These are phyloP conservation scores for Syzygium aqueum DNA, from an alignment of 345 rosid species.

Conservation along the genomic window DNA sequence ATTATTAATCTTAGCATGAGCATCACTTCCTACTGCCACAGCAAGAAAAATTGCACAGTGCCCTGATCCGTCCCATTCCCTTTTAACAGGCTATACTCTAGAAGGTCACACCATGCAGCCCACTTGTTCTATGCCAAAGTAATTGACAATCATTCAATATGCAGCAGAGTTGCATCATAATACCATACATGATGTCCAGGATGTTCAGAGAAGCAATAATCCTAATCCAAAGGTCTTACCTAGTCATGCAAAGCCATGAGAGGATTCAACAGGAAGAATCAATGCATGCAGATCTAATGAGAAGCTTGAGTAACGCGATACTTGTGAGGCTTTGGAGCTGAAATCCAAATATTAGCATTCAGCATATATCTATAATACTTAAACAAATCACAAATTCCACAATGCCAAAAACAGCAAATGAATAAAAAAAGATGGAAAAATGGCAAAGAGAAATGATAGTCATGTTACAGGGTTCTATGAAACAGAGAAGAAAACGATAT, in stretches of 20 bases:
- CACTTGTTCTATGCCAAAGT: too few species aligned
- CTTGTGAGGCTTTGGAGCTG: not conserved
- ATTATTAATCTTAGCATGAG: not conserved
- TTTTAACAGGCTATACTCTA: too few species aligned
- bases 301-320: not conserved
- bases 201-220: too few species aligned
- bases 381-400: too few species aligned
- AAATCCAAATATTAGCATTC: not conserved
- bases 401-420: not conserved
- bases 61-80: too few species aligned
- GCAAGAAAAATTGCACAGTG: not conserved
- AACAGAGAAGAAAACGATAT: not conserved
- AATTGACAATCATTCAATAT: too few species aligned
- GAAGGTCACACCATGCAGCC: too few species aligned
- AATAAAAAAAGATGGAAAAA: not conserved
- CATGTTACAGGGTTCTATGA: rapidly evolving
- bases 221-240: not conserved
- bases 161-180: too few species aligned
- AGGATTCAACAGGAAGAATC: not conserved
- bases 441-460: not conserved
- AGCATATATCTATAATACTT: not conserved
- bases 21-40: not conserved
- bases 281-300: not conserved
- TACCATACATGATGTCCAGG: too few species aligned
- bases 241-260: not conserved